These are phyloP conservation scores for Gossypium stocksii DNA, from an alignment of 345 rosid species.

Conservation along the genomic window DNA sequence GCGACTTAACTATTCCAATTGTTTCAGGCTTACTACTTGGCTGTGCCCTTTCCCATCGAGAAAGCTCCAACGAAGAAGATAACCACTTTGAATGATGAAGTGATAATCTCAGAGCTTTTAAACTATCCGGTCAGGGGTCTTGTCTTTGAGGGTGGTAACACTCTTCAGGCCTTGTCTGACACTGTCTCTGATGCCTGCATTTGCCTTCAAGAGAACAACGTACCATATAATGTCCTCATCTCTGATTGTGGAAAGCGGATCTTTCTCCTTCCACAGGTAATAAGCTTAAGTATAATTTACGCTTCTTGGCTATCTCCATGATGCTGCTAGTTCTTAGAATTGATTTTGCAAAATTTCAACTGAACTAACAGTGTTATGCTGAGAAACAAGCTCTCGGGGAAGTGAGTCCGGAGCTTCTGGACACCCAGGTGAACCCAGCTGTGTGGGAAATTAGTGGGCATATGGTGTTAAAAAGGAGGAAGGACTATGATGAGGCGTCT, in stretches of 20 bases:
- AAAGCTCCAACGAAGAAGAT: conserved; percentile 63
- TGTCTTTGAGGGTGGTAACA: conserved; percentile 71
- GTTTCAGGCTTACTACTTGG: conserved; percentile 78
- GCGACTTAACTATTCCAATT: conserved; percentile 6
- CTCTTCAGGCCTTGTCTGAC: conserved; percentile 48
- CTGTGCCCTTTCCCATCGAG: conserved; percentile 79
- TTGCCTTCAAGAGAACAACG: conserved; percentile 86
- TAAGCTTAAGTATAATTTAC: neutral
- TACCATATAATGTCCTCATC: conserved; percentile 82
- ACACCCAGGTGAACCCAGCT: conserved; percentile 97
- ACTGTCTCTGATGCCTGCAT: conserved; percentile 67
- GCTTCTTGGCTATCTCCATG: neutral
- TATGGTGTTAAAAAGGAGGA: conserved; percentile 85
- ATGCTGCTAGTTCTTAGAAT: neutral
- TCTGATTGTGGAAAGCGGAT: conserved; percentile 72
- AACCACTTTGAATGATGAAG: conserved; percentile 37
- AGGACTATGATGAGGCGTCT: conserved; percentile 80
- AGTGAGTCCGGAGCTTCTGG: conserved; percentile 69
- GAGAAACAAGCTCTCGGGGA: conserved; percentile 97
- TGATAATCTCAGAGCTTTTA: conserved; percentile 59
- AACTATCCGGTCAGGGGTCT: conserved; percentile 87
- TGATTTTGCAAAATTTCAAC: neutral
- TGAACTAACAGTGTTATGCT: conserved; percentile 75
- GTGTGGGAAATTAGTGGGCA: conserved; percentile 99
- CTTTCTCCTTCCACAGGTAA: conserved; percentile 89